Conservation (phyloP, 2,329 filamentous ascomycete genomes). For the Fonsecaea pedrosoi region DNA sequence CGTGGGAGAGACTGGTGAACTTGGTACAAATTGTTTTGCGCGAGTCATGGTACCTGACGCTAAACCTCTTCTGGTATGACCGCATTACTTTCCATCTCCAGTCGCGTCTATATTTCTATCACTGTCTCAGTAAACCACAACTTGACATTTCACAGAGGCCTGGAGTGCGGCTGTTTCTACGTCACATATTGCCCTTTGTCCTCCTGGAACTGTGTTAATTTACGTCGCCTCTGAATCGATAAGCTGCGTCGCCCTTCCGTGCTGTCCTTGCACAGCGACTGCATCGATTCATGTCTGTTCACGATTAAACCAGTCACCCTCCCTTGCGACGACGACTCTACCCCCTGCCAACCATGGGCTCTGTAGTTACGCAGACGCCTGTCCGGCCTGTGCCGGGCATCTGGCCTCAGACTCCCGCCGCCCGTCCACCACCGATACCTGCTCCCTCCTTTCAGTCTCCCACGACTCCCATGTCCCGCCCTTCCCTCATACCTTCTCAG, state of each 20-base stretch:
- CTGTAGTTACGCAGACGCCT: constrained; percentile 48
- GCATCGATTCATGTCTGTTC: constrained; percentile 25
- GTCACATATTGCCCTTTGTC: neutral
- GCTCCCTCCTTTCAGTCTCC: constrained; percentile 46
- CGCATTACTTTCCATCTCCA: constrained; percentile 13
- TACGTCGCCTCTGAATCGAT: neutral
- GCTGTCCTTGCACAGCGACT: constrained; percentile 2
- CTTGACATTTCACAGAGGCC: neutral
- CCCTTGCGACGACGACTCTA: constrained; percentile 15
- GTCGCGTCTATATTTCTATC: constrained; percentile 15
- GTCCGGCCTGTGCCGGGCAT: constrained; percentile 51
- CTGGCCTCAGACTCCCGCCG: constrained; percentile 51
- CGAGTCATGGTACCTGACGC: constrained; percentile 21
- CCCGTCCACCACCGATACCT: constrained; percentile 47
- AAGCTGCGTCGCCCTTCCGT: neutral
- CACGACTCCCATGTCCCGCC: constrained; percentile 39
- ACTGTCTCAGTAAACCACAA: neutral
- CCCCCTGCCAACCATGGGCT: constrained; percentile 47
- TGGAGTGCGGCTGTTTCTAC: neutral
- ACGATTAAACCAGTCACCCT: constrained; percentile 20
- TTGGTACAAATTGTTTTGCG: constrained; percentile 9
- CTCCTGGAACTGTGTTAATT: neutral
- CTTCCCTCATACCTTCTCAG: constrained; percentile 19
- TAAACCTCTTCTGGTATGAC: neutral
- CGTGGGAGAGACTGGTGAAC: neutral